Evolutionary conservation across 495 filamentous ascomycete species (phyloP), one percentile per base, ranked within the genome.

Genomic region (Penicillium crystallinum): DNA sequence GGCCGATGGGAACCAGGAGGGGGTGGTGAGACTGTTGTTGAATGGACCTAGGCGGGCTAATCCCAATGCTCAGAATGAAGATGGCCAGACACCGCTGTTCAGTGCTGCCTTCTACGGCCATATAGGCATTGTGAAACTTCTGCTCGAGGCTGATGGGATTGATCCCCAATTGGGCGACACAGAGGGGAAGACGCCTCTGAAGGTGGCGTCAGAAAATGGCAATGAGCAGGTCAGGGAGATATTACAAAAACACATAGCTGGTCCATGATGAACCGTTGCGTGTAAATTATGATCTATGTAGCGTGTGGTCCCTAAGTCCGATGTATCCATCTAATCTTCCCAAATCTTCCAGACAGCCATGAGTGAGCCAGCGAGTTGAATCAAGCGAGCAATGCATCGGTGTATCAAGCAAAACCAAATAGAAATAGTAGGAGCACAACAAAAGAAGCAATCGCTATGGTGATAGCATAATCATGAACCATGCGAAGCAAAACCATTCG

Each of bases 71-170:
- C 49, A 35, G 4, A 52, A 67, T 33, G 31, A 53, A n/a, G 51
- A 59, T 18, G 49, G 52, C 2, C 50, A 51, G 27, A 65, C 64
- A 6, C 58, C 61, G 10, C 37, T 67, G 31, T 53, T 53, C 29
- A 45, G 31, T 29, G 64, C 64, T 29, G 62, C 57, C 1, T 42
- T 51, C 6, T 30, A 43, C 31, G 64, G 62, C 4, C 14, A 58
- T 38, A 21, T 49, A 19, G 56, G 59, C n/a, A 42, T 57, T 23
- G 52, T 63, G 0, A 30, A 55, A 15, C 29, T 50, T 10, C 44
- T 67, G 3, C 54, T 67, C 2, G 36, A 53, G 9, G 53, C 51
- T 9, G 18, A 43, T 18, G 62, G 51, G 2, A 51, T 57, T 25
- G 47, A 61, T 39, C 42, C 47, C 6, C 21, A 21, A 1, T 30